A percentile compares a stretch with the other conserved stretches of the same genome.
Evolutionary conservation across 2,329 filamentous ascomycete genomes (phyloP).

Genomic region (Beauveria medogensis): DNA sequence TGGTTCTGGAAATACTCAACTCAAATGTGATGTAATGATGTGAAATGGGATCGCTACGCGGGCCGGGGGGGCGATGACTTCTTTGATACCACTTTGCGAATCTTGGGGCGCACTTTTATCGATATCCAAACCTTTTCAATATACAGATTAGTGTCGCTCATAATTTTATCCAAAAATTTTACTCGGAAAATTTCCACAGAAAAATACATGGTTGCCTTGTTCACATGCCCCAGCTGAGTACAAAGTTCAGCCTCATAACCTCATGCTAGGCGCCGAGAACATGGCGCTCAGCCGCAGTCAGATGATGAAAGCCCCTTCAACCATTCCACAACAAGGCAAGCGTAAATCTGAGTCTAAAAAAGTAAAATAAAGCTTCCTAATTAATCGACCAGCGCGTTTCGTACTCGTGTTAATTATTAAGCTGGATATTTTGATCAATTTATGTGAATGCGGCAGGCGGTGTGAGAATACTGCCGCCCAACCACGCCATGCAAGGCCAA

Average conservation of each 20-base stretch:
- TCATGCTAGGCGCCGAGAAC: not conserved
- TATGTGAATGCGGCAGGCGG: constrained; percentile 5
- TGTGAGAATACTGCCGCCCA: constrained; percentile 7
- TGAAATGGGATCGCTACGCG: not conserved
- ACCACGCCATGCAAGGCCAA: not conserved
- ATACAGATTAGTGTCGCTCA: not conserved
- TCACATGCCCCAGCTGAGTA: not conserved
- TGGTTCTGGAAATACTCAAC: too few relatives aligned
- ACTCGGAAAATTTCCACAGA: too few relatives aligned
- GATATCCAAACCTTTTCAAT: not conserved
- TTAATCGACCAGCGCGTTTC: not conserved
- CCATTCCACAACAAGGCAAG: not conserved
- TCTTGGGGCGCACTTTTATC: not conserved
- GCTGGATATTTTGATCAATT: too few relatives aligned
- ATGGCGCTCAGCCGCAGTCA: constrained; percentile 3
- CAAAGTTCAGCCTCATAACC: not conserved
- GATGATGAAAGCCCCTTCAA: not conserved
- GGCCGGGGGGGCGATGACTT: not conserved
- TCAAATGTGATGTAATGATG: not conserved
- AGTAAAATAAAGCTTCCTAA: not conserved
- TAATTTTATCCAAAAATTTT: not conserved
- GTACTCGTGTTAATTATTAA: not conserved
- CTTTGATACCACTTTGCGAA: constrained; percentile 10
- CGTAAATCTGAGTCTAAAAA: not conserved
- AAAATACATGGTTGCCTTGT: too few relatives aligned